Percentiles rank a stretch among this genome's conserved stretches.
These are phyloP conservation scores for Candida pseudofarinosa DNA, from an alignment of 805 yeast species.

Conservation along the genomic window DNA sequence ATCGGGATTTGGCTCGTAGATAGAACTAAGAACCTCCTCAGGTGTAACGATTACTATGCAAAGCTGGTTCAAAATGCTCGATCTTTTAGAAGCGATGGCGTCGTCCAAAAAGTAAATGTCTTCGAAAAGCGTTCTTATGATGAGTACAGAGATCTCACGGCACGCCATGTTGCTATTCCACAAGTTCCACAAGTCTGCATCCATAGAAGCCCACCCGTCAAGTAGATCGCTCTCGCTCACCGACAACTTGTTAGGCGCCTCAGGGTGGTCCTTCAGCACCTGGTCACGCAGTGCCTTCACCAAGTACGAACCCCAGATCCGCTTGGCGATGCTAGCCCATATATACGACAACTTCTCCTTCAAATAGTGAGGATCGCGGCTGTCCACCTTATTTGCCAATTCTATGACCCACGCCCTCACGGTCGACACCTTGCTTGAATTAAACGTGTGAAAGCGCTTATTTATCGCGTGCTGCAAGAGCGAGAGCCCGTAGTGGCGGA, in stretches of 20 bases:
- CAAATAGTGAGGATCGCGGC: slow-evolving; percentile 81
- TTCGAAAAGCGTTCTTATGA: slow-evolving; percentile 84
- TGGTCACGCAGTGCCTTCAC: slow-evolving; percentile 21
- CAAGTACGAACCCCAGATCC: slow-evolving; percentile 83
- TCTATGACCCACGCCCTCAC: slow-evolving; percentile 84
- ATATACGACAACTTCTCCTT: slow-evolving; percentile 85
- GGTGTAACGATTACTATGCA: slow-evolving; percentile 84
- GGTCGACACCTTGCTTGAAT: slow-evolving; percentile 54
- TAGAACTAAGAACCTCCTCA: slow-evolving; percentile 52
- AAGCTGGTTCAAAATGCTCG: slow-evolving; percentile 70
- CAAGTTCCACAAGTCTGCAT: slow-evolving; percentile 61
- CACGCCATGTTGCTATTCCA: slow-evolving; percentile 67
- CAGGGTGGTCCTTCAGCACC: background rate
- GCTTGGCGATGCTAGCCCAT: slow-evolving; percentile 89
- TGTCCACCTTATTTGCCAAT: slow-evolving; percentile 54
- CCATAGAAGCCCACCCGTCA: slow-evolving; percentile 88
- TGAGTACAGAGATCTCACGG: slow-evolving; percentile 72
- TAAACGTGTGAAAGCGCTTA: slow-evolving; percentile 51
- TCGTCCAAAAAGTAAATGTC: slow-evolving; percentile 91
- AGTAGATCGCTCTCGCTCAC: slow-evolving; percentile 45
- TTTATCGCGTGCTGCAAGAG: slow-evolving; percentile 70
- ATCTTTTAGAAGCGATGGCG: slow-evolving; percentile 78
- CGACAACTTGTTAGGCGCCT: slow-evolving; percentile 22
- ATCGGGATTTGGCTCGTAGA: slow-evolving; percentile 64
- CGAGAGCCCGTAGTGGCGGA: slow-evolving; percentile 87